Evolutionary conservation across 176 grass and related monocot species (phyloP).

Genomic region (Oryza australiensis): DNA sequence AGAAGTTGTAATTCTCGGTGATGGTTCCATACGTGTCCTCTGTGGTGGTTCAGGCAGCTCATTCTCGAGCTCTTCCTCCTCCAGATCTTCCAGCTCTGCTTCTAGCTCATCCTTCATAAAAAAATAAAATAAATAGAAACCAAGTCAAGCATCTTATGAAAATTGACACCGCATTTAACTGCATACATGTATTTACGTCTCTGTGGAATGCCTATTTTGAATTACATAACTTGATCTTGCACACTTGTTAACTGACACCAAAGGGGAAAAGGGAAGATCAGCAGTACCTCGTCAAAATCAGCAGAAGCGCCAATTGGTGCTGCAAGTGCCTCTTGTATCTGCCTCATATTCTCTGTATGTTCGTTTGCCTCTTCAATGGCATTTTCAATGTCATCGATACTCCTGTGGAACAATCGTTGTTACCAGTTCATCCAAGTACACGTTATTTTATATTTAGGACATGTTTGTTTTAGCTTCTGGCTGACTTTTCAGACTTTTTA

Average conservation of each 20-base stretch:
- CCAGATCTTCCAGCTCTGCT: constrained; percentile 66
- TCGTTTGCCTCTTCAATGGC: constrained; percentile 51
- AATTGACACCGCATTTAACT: not conserved
- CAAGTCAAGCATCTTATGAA: not conserved
- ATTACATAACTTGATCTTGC: not conserved
- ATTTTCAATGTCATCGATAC: constrained; percentile 66
- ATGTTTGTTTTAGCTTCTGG: too few relatives aligned
- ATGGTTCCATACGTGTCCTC: not conserved
- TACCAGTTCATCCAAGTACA: not conserved
- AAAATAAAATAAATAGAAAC: not conserved
- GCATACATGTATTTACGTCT: not conserved
- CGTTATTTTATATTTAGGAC: not conserved
- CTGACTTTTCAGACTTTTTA: too few relatives aligned
- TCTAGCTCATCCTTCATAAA: constrained; percentile 60
- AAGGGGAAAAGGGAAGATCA: not conserved
- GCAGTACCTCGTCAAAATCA: constrained; percentile 61
- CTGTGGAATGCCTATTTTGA: not conserved
- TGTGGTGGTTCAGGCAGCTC: constrained; percentile 41
- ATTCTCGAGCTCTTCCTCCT: constrained; percentile 47
- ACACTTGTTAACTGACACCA: not conserved
- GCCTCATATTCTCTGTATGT: constrained; percentile 59
- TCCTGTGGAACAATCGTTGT: constrained; percentile 35
- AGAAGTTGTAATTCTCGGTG: not conserved
- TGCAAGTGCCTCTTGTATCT: constrained; percentile 64
- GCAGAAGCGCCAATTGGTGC: constrained; percentile 50